Conservation (phyloP, 805 yeast species). For the Ogataea zsoltii region DNA sequence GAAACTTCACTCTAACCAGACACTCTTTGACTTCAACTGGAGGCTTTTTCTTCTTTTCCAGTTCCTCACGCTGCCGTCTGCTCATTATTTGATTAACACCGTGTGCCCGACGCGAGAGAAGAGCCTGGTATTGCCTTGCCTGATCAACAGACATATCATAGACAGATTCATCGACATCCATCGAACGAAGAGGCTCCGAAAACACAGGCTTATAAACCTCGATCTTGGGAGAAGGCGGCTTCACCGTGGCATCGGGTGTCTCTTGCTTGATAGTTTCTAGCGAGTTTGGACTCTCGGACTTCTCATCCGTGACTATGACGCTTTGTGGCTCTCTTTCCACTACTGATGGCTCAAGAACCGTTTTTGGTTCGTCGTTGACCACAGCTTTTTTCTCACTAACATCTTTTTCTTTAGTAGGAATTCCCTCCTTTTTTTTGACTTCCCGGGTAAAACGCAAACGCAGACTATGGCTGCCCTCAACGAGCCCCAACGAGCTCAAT, state of each 20-base stretch:
- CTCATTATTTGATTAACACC: conserved; percentile 32
- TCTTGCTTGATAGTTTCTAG: not conserved
- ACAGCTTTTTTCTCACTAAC: too few species aligned
- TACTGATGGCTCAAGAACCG: too few species aligned
- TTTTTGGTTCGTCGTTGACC: too few species aligned
- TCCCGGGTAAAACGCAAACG: conserved; percentile 29
- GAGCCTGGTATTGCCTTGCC: conserved; percentile 52
- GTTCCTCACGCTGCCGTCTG: conserved; percentile 36
- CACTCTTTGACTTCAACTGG: conserved; percentile 34
- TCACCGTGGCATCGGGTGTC: not conserved
- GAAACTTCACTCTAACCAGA: conserved; percentile 53
- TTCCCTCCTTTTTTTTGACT: not conserved
- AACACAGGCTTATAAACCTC: conserved; percentile 21
- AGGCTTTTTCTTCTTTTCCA: conserved; percentile 26
- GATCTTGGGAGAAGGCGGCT: conserved; percentile 4
- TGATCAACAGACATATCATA: conserved; percentile 53
- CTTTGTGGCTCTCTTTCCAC: too few species aligned
- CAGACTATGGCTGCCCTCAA: conserved; percentile 28
- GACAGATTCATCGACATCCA: conserved; percentile 35
- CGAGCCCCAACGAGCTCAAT: conserved; percentile 28
- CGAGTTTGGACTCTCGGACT: too few species aligned
- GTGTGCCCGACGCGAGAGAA: conserved; percentile 43
- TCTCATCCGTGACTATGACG: too few species aligned
- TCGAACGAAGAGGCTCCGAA: conserved; percentile 9
- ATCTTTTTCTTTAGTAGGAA: not conserved